Base-by-base conservation (phyloP, 2,329 filamentous ascomycete species). In the Calonectria ilicicola region DNA sequence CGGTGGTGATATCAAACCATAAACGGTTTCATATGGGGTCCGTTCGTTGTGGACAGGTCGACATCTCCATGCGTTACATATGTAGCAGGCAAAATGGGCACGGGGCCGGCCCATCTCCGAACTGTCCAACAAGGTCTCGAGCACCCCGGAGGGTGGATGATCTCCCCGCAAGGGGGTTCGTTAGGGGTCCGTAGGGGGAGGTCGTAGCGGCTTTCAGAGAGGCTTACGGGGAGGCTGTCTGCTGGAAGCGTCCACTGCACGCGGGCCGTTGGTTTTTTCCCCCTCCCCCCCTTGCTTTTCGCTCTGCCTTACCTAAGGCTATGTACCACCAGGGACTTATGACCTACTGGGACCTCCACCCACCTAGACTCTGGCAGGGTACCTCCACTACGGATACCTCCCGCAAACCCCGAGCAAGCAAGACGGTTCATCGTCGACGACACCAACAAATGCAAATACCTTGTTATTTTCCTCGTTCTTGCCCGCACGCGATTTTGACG, bases 91-190 rank as follows among this genome's bases (percentile, higher is more conserved):
- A 60, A 60, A 65, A 65, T 40, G 42, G 40, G 15, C 77, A 76
- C 72, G 65, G 74, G 72, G 60, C 72, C 75, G 60, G 46, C 62
- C 65, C 68, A 69, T 69, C 51, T 65, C 68, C 65, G 46, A 69
- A 67, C 64, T 51, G 56, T 69, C 51, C 63, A 66, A 63, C 42
- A 62, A 42, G 68, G 68, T 51, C 63, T 29, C 51, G 27, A 51
- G 63, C 27, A 47, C 21, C 51, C 63, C 40, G 19, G n/a, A 56
- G 62, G 60, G 51, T 32, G 62, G 62, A 63, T 62, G 51, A 70
- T 66, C 47, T 49, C 63, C 68, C 49, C 44, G 29, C 29, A 32
- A 46, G 27, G 66, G 53, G 65, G 40, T 23, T 53, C 44, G n/a
- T 38, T 23, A 47, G 65, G 53, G 53, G 53, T 23, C 26, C 7